A percentile compares a stretch with the other conserved stretches of the same genome.
These are phyloP conservation scores for Ogataea allantospora DNA, from an alignment of 805 yeast genomes.

Conservation along the genomic window DNA sequence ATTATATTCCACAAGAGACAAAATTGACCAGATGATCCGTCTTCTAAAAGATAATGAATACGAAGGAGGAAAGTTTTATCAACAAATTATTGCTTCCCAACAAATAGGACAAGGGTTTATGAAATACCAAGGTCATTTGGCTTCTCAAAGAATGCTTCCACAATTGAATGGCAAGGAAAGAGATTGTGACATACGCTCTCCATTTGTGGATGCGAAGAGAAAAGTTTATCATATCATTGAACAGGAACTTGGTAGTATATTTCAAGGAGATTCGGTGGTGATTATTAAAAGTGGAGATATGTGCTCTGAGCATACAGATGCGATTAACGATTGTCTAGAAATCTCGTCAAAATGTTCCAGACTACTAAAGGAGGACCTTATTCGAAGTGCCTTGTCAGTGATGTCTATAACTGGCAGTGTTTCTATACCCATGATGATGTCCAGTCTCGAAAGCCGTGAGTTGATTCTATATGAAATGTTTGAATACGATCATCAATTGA, in stretches of 20 bases:
- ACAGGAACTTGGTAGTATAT: constrained; percentile 3
- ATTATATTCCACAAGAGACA: neutral
- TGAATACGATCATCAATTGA: constrained; percentile 27
- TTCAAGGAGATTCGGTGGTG: constrained; percentile 6
- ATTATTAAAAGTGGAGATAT: neutral
- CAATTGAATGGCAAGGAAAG: constrained; percentile 8
- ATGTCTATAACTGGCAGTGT: constrained; percentile 1
- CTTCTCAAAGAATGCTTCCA: constrained; percentile 6
- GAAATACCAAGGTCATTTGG: neutral
- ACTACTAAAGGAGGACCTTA: constrained; percentile 3
- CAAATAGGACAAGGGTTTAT: neutral
- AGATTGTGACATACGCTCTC: neutral
- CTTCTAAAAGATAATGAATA: constrained; percentile 2
- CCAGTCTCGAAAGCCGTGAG: constrained; percentile 20
- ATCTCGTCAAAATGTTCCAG: neutral
- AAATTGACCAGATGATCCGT: constrained; percentile 3
- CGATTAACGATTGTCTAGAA: neutral
- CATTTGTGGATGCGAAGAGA: neutral
- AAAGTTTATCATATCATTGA: neutral
- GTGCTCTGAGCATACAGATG: neutral
- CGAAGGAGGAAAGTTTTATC: constrained; percentile 11
- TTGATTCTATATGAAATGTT: constrained; percentile 27
- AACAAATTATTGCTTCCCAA: neutral
- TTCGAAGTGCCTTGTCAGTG: constrained; percentile 3
- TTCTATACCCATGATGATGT: constrained; percentile 15